Evolutionary conservation across 208 protist genomes (phyloP), one percentile per base, ranked within the genome.

Genomic region (Trypanosoma platydactyli): DNA sequence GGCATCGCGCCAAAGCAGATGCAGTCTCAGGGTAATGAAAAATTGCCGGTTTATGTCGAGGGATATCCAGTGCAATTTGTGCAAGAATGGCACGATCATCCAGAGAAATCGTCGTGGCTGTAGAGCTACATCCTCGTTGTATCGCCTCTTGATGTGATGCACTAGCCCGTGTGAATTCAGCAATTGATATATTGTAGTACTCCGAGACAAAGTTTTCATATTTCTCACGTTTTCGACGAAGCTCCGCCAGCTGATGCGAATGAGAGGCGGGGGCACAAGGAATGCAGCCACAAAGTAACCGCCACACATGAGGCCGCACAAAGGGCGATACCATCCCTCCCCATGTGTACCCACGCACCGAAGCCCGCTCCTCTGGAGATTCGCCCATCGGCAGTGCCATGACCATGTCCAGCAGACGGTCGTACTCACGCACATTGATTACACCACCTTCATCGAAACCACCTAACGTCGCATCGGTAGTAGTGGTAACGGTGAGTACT

Each of bases 1-100:
- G 66, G 30, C 95, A 87, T 24, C 92, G 80, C 45, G 92, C 80
- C 55, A 98, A 77, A 18, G 71, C 57, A n/a, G 75, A 68, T 4
- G 74, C 61, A 15, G 80, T 77, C 29, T 68, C 66, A 13, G 64
- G 33, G 48, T 61, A 58, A 61, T 86, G 86, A 58, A 89, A 94
- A 16, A 96, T 20, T 15, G 86, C 68, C 12, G 76, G 56, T n/a
- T 54, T 55, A 57, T 93, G 91, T 0, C 88, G 84, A 6, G 91
- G 88, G 24, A 93, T 55, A 64, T 93, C 88, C 50, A 94, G 77
- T 49, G 81, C 71, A 64, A 93, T 84, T 50, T 95, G 86, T 3
- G 72, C 40, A 22, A 93, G 53, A 44, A 91, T 89, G 13, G 79
- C 75, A 1, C 55, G 53, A 44, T 95, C 89, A 44, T 91, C 72